Conservation (phyloP, 805 yeast genomes). For the Teunomyces atbi region DNA sequence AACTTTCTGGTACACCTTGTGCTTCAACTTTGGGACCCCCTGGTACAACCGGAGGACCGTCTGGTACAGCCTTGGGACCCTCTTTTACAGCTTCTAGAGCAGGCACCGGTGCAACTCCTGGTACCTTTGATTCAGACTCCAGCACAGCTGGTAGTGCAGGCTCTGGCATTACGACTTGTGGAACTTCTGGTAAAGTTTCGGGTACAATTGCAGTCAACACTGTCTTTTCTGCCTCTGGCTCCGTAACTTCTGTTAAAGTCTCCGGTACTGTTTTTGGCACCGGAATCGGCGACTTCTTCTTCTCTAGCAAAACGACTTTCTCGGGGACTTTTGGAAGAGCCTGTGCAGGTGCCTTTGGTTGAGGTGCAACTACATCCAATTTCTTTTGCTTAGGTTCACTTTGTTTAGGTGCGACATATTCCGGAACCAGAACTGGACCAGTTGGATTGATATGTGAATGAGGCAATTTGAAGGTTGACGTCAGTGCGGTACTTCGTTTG, state of each 20-base stretch:
- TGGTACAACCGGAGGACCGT: background rate
- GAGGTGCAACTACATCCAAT: background rate
- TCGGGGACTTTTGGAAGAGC: too few species aligned
- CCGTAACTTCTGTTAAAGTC: too few species aligned
- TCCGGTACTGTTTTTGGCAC: too few species aligned
- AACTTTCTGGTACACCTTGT: too few species aligned
- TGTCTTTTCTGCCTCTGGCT: too few species aligned
- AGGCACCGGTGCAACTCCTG: background rate
- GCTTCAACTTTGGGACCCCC: too few species aligned
- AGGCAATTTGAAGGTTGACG: background rate
- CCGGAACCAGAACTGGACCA: background rate
- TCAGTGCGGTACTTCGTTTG: background rate
- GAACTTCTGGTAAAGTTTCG: background rate
- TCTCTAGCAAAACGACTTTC: too few species aligned
- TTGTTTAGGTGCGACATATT: background rate
- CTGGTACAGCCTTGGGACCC: background rate
- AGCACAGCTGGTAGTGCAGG: background rate
- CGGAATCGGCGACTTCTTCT: too few species aligned
- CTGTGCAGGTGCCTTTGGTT: too few species aligned
- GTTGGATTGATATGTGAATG: slow-evolving; percentile 3
- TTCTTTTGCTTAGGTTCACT: background rate
- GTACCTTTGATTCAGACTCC: background rate
- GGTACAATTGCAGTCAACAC: background rate
- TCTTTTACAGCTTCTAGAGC: background rate
- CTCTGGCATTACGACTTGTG: background rate